Conservation (phyloP, 1,284 basidiomycete species). For the Ustilago loliicola region DNA sequence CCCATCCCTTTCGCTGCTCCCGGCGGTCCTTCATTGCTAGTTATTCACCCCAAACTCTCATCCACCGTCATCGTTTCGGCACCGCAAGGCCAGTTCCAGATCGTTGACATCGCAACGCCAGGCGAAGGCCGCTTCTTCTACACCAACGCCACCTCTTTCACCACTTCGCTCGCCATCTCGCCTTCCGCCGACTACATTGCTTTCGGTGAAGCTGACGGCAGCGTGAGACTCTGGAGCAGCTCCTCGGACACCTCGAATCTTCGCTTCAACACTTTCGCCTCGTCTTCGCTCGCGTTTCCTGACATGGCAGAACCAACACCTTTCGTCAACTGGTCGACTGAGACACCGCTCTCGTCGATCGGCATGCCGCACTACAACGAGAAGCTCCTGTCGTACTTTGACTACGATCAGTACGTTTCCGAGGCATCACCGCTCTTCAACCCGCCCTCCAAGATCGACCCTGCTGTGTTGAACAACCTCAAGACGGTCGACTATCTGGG, state of each 20-base stretch:
- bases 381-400: conserved; percentile 83
- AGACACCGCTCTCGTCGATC: conserved; percentile 89
- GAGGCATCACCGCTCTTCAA: conserved; percentile 73
- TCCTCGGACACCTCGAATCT: conserved; percentile 72
- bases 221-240: conserved; percentile 85
- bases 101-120: conserved; percentile 84
- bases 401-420: conserved; percentile 58
- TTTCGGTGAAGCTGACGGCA: conserved; percentile 89
- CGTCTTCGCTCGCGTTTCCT: conserved; percentile 85
- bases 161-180: conserved; percentile 86
- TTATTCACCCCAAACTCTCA: conserved; percentile 82
- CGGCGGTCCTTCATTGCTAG: conserved; percentile 87
- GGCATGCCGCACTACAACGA: conserved; percentile 89
- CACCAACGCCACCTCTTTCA: conserved; percentile 77
- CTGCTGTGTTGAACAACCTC: conserved; percentile 81
- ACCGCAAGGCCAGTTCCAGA: conserved; percentile 87
- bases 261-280: conserved; percentile 86
- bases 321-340: conserved; percentile 81
- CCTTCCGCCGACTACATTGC: conserved; percentile 90
- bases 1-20: conserved; percentile 84
- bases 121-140: conserved; percentile 80
- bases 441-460: conserved; percentile 82
- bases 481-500: conserved; percentile 88
- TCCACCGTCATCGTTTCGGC: conserved; percentile 85
- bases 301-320: conserved; percentile 80